Evolutionary conservation across 2,329 filamentous ascomycete species (phyloP), one percentile per base, ranked within the genome.

Genomic region (Alternaria sp.): DNA sequence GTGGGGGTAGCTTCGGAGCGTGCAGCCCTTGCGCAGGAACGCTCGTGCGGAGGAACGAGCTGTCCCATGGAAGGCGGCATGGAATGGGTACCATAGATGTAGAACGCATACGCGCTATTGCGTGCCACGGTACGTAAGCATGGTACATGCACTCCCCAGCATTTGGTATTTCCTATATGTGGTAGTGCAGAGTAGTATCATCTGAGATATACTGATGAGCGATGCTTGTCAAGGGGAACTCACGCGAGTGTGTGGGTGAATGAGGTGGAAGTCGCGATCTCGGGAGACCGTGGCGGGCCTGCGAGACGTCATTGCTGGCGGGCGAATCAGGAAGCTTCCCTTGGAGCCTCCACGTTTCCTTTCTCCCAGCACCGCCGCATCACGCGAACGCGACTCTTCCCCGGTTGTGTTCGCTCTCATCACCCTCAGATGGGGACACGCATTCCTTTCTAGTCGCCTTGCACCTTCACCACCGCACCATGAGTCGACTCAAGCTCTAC

Each of bases 401-500:
- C 36, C 15, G 36, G 36, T 40, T 69, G 43, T 60, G 57, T 62
- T 58, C 61, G 55, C 54, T 61, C 47, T 45, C 47, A 25, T 28
- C 8, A 44, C 47, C 63, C 62, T 52, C 57, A 45, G 59, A 66
- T 64, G 70, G 71, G 68, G 64, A 67, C 62, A 51, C 49, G 47
- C 58, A 25, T 7, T 54, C 46, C 30, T 49, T 44, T 11, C 44
- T 72, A 65, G 67, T 43, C 44, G 50, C 50, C 19, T 44, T 50
- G 65, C 54, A 52, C 30, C 59, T 30, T 30, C 55, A 54, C 56
- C 40, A 65, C 45, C 60, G 52, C 70, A 68, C 57, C 52, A 80
- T 79, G 76, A 67, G 75, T 58, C 73, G 77, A 57, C 69, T 79
- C 30, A 69, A 77, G 64, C 65, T 78, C 52, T 80, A 79, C 60